These are phyloP conservation scores for Hemileccinum impolitum DNA, from an alignment of 768 basidiomycete species.

Conservation along the genomic window DNA sequence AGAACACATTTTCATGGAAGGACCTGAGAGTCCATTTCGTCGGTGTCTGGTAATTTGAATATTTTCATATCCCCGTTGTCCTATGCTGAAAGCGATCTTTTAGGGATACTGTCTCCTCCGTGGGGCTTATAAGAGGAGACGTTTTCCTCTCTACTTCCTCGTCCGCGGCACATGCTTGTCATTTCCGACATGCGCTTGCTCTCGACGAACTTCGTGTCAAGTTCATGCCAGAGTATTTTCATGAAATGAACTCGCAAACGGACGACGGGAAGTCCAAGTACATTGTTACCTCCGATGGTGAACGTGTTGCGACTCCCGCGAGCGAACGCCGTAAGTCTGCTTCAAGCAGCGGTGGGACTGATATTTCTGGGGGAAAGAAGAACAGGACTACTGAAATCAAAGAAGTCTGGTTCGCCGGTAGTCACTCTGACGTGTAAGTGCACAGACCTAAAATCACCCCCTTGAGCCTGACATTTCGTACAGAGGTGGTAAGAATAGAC, in stretches of 20 bases:
- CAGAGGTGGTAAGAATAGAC: constrained; percentile 24
- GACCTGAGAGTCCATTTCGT: constrained; percentile 47
- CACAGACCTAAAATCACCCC: not conserved
- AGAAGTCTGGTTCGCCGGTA: constrained; percentile 67
- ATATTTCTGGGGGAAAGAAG: not conserved
- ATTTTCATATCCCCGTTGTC: not conserved
- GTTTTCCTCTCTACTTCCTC: constrained; percentile 54
- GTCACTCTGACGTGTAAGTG: constrained; percentile 35
- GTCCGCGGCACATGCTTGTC: constrained; percentile 51
- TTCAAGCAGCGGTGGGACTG: not conserved
- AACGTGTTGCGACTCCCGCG: not conserved
- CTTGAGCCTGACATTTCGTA: not conserved
- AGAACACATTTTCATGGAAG: constrained; percentile 43
- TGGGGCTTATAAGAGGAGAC: constrained; percentile 47
- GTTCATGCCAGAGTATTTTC: constrained; percentile 47
- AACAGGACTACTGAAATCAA: constrained; percentile 32
- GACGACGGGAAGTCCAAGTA: constrained; percentile 13
- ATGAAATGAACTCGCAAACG: constrained; percentile 26
- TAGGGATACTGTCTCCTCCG: constrained; percentile 69
- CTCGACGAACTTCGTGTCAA: constrained; percentile 63
- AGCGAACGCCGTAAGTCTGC: not conserved
- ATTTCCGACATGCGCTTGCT: constrained; percentile 62
- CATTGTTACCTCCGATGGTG: not conserved
- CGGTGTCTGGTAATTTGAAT: constrained; percentile 44
- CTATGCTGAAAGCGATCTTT: not conserved